phyloP scores from a whole-genome alignment of 2,329 filamentous ascomycete genomes.

The Stagonosporopsis chrysanthemi region DNA sequence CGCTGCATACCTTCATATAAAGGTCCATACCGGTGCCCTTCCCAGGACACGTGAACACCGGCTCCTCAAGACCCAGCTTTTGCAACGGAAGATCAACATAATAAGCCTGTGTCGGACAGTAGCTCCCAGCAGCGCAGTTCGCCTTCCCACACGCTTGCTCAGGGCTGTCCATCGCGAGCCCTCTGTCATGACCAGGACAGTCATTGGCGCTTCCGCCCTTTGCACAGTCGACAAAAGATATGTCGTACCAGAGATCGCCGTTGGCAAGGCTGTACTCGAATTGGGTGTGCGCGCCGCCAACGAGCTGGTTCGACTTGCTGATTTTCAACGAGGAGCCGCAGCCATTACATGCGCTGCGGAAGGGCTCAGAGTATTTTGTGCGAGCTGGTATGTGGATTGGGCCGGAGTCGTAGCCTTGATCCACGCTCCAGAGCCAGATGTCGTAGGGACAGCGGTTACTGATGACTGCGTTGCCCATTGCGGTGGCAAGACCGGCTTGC shows the following conservation, averaged over 20 bases:
- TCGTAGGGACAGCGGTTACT: conserved; percentile 38
- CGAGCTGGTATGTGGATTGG: conserved; percentile 28
- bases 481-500: conserved; percentile 28
- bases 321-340: conserved; percentile 37
- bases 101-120: conserved; percentile 37
- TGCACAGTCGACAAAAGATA: conserved; percentile 41
- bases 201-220: conserved; percentile 26
- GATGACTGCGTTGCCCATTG: conserved; percentile 33
- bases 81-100: conserved; percentile 33
- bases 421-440: conserved; percentile 37
- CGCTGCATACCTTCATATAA: conserved; percentile 33
- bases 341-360: conserved; percentile 25
- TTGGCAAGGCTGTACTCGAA: conserved; percentile 37
- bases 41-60: conserved; percentile 32
- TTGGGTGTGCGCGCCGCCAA: conserved; percentile 33
- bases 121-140: conserved; percentile 28
- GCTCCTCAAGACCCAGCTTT: conserved; percentile 34
- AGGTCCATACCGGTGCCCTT: conserved; percentile 29
- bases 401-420: conserved; percentile 15
- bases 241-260: conserved; percentile 36
- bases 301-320: conserved; percentile 32
- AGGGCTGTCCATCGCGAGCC: conserved; percentile 29
- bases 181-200: conserved; percentile 35
- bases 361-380: conserved; percentile 29
- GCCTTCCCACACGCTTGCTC: conserved; percentile 22